phyloP scores from a whole-genome alignment of 169 alveolate genomes.

The Cryptosporidium bovis region DNA sequence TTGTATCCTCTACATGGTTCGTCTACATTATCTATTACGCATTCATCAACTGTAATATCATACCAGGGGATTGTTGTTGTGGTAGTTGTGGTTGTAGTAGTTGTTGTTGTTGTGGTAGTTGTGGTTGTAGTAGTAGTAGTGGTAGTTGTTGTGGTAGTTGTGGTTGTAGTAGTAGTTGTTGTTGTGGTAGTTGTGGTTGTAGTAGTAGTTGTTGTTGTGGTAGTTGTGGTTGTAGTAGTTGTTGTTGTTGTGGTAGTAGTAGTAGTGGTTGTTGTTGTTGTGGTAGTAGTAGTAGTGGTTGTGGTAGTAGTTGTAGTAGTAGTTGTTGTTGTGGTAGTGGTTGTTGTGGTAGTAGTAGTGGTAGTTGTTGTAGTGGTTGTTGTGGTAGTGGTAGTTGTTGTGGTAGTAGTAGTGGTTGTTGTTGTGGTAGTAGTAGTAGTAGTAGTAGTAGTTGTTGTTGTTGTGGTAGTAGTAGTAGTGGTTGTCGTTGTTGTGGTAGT shows the following conservation, averaged over 20 bases:
- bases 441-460: background rate
- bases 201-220: background rate
- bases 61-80: slow-evolving; percentile 60
- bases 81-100: slow-evolving; percentile 17
- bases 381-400: slow-evolving; percentile 8
- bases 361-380: slow-evolving; percentile 33
- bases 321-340: background rate
- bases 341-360: background rate
- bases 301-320: background rate
- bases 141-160: background rate
- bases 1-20: slow-evolving; percentile 47
- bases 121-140: slow-evolving; percentile 26
- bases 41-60: slow-evolving; percentile 21
- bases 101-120: slow-evolving; percentile 28
- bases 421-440: background rate
- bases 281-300: background rate
- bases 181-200: background rate
- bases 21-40: background rate
- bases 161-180: background rate
- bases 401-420: background rate
- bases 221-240: background rate
- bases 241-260: slow-evolving; percentile 5
- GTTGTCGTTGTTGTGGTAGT: background rate
- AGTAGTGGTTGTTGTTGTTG: slow-evolving; percentile 3
- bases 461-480: background rate